These are phyloP conservation scores for Salmacisia buchloeana DNA, from an alignment of 1,284 basidiomycete species.

Conservation along the genomic window DNA sequence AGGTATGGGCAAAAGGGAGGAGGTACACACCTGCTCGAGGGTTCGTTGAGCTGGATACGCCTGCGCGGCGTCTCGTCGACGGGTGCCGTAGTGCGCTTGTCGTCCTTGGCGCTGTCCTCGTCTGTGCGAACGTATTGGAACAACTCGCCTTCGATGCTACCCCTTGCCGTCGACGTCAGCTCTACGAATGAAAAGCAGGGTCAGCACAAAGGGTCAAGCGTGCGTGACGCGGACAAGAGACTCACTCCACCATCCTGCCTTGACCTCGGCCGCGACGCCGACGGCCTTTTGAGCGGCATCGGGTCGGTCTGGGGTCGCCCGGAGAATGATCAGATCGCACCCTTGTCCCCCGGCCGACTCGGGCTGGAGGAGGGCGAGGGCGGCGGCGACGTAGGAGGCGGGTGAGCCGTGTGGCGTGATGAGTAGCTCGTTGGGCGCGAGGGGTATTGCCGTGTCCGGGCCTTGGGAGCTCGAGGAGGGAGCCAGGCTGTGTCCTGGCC, in stretches of 20 bases:
- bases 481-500: background rate
- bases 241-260: slow-evolving; percentile 1
- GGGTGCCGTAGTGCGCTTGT: background rate
- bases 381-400: background rate
- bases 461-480: too few species aligned
- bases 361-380: background rate
- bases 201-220: background rate
- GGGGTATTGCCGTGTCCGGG: background rate
- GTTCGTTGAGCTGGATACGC: slow-evolving; percentile 2
- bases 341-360: background rate
- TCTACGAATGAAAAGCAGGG: background rate
- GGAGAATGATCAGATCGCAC: background rate
- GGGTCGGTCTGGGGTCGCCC: background rate
- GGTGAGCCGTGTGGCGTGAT: background rate
- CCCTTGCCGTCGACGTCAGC: background rate
- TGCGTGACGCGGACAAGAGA: background rate
- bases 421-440: slow-evolving; percentile 3
- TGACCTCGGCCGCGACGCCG: background rate
- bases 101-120: background rate
- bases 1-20: background rate
- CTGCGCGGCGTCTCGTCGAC: background rate
- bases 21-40: background rate
- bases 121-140: slow-evolving; percentile 7
- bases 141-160: background rate
- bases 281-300: slow-evolving; percentile 8